Evolutionary conservation across 1,284 basidiomycete species (phyloP), one percentile per base, ranked within the genome.

Genomic region (Waitea zeae): DNA sequence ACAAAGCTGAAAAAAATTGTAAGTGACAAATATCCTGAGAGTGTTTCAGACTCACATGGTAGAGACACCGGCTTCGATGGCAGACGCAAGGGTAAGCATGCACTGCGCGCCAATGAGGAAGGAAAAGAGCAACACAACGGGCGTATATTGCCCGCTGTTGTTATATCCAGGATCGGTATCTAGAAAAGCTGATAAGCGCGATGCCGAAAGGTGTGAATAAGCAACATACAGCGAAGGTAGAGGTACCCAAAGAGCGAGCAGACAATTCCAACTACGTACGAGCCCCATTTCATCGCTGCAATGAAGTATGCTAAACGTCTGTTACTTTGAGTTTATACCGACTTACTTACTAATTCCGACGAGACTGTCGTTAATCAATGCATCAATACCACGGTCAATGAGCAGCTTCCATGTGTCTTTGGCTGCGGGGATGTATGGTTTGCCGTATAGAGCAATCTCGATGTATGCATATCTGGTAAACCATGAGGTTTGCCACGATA

Each of bases 361-460:
- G 13, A 92, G 64, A 1, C 72, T 81, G 52, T 92, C 87, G 49
- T 92, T 89, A 47, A 89, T 66, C 12, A 93, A 55, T 1, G 80
- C 82, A 47, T 86, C 80, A 43, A 90, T 79, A 59, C 78, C 88
- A 38, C 84, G 70, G 47, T 90, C 80, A 46, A 71, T 75, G 58
- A 92, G 73, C 36, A 90, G 51, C n/a, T 67, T 63, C 84, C 84
- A 93, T 0, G 88, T 88, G 50, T 89, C 84, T 53, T 83, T 88
- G 3, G 88, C 84, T n/a, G 88, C 88, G 12, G 61, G 50, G 36
- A 88, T 67, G 47, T 92, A 93, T 1, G 74, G 58, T 56, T 93
- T 92, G 17, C 88, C 88, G 51, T 89, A 92, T 2, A 92, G 59
- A 0, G 83, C 79, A 39, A 86, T 84, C 48, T 88, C 80, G 45